phyloP scores from a whole-genome alignment of 768 basidiomycete genomes.

The Tulasnella sp. region DNA sequence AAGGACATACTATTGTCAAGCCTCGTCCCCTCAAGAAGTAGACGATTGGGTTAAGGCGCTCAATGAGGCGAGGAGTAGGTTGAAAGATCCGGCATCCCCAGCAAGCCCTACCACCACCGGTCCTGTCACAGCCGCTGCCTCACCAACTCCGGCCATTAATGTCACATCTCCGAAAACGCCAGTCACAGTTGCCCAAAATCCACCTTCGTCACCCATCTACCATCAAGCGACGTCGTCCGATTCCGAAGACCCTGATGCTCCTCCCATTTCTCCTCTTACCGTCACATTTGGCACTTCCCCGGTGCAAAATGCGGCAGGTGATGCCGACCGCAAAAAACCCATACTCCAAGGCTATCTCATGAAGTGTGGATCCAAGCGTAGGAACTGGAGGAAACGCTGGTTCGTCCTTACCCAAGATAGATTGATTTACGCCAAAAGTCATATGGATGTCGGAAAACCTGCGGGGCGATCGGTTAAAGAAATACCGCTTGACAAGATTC shows the following conservation, averaged over 20 bases:
- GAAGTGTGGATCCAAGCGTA: constrained; percentile 89
- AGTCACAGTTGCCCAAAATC: neutral
- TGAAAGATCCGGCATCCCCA: constrained; percentile 27
- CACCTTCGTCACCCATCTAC: constrained; percentile 12
- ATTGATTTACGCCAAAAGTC: constrained; percentile 77
- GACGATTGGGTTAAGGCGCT: constrained; percentile 74
- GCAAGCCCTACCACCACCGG: constrained; percentile 22
- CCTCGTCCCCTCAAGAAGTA: constrained; percentile 55
- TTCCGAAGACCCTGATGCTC: constrained; percentile 36
- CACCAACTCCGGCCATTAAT: constrained; percentile 5
- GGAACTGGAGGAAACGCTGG: constrained; percentile 95
- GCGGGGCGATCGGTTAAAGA: constrained; percentile 57
- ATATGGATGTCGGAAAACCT: constrained; percentile 63
- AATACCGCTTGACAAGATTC: constrained; percentile 70
- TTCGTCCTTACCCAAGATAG: constrained; percentile 85
- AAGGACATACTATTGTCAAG: constrained; percentile 86
- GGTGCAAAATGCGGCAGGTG: constrained; percentile 28
- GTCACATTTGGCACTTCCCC: constrained; percentile 21
- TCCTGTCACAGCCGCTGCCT: constrained; percentile 1
- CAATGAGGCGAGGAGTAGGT: constrained; percentile 55
- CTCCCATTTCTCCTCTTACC: constrained; percentile 1
- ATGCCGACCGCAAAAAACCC: constrained; percentile 54
- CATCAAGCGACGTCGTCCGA: constrained; percentile 22
- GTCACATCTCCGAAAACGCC: neutral
- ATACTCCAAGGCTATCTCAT: constrained; percentile 85